Evolutionary conservation across 2,329 filamentous ascomycete genomes (phyloP), one percentile per base, ranked within the genome.

Genomic region (Aspergillus fumigatiaffinis): DNA sequence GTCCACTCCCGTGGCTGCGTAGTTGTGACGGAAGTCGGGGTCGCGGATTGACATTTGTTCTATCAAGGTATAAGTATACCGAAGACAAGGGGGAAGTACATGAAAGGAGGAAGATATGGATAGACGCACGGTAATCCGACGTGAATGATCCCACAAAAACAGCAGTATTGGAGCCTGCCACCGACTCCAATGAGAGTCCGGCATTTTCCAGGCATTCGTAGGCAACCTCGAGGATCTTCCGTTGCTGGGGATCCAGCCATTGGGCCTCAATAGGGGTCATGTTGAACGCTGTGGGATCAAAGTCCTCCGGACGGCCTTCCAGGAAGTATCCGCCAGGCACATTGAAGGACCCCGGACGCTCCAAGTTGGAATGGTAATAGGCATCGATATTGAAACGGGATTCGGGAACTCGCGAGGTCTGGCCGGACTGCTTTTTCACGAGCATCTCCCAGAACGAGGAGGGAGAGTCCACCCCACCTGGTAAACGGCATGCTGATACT

Each of bases 231-330:
- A 72, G 62, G 2, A 71, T 21, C n/a, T 63, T 61, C 6, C 68
- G 59, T 49, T 70, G 68, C 44, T 66, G 60, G 0, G 69, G 67
- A 53, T 71, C 68, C 58, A 69, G 61, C 17, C 32, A 54, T 10
- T 52, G 54, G 4, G 66, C 66, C 42, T 71, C 68, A 1, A 58
- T 26, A 4, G 48, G 26, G n/a, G 20, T 52, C 29, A 57, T 54
- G 7, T 52, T 51, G 35, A 71, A 71, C 49, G 70, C 65, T 3
- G n/a, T 17, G 25, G 42, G 47, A 28, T 71, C 68, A n/a, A 70
- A 69, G 3, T 50, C 9, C 32, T 38, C 32, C 32, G 14, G 32
- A 17, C 14, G 9, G 14, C 14, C 14, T 3, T 10, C 9, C 9
- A 38, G 9, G 32, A 10, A 38, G 32, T 38, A 38, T 10, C 32